Conservation (phyloP, 345 rosid genomes). For the Pistacia integerrima region DNA sequence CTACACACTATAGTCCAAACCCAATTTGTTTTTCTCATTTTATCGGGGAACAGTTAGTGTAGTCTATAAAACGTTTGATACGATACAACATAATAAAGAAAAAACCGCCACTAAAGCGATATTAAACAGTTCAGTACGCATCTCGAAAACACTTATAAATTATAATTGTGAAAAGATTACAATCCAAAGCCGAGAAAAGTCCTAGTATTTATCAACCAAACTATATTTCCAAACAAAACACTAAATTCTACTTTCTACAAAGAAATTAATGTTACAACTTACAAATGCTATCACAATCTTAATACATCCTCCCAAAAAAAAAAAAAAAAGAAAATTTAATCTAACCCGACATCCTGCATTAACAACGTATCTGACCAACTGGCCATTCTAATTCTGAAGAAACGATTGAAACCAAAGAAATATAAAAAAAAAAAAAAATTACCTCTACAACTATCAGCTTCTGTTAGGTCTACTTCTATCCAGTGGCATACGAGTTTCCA, state of each 20-base stretch:
- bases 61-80: no score
- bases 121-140: neutral
- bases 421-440: constrained; percentile 19
- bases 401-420: constrained; percentile 15
- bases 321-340: constrained; percentile 14
- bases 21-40: no score
- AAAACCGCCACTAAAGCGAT: neutral
- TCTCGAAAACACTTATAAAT: neutral
- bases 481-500: constrained; percentile 49
- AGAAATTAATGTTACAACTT: constrained; percentile 30
- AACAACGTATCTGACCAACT: neutral
- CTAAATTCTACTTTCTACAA: constrained; percentile 40
- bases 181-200: constrained; percentile 13
- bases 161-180: constrained; percentile 13
- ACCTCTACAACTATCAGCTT: constrained; percentile 46
- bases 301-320: neutral
- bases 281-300: constrained; percentile 28
- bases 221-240: constrained; percentile 27
- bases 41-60: no score
- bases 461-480: constrained; percentile 67
- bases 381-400: neutral
- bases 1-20: no score
- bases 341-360: constrained; percentile 10
- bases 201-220: constrained; percentile 16
- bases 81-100: no score